Percentiles rank a stretch among this genome's conserved stretches.
Conservation (phyloP, 2,329 filamentous ascomycete species). For the Aschersonia sp. region DNA sequence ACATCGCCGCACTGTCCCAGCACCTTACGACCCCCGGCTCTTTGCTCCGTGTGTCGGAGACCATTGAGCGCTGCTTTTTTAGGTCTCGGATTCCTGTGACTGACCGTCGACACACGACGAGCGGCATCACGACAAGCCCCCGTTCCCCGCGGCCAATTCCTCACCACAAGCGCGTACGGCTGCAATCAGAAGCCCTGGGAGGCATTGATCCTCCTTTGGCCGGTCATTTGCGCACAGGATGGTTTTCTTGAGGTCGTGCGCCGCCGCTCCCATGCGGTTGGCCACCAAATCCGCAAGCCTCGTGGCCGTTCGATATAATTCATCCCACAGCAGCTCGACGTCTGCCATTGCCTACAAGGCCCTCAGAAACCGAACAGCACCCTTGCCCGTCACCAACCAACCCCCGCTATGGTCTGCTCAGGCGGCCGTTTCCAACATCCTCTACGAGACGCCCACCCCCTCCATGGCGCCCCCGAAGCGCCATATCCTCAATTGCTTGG, state of each 20-base stretch:
- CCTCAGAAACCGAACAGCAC: constrained; percentile 76
- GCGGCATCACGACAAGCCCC: too few species aligned
- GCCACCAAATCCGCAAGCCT: constrained; percentile 12
- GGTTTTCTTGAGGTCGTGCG: constrained; percentile 29
- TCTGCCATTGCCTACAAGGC: constrained; percentile 96
- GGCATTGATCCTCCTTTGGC: too few species aligned
- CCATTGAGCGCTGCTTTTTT: too few species aligned
- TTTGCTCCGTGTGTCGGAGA: too few species aligned
- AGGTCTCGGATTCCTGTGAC: too few species aligned
- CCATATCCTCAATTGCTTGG: constrained; percentile 93
- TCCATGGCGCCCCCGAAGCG: constrained; percentile 76
- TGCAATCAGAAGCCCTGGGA: too few species aligned
- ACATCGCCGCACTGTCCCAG: too few species aligned
- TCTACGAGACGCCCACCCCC: constrained; percentile 90
- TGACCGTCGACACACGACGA: too few species aligned
- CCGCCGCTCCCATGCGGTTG: constrained; percentile 23
- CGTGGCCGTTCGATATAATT: constrained; percentile 19
- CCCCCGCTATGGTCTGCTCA: constrained; percentile 76
- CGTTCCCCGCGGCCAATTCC: too few species aligned
- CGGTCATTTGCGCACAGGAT: constrained; percentile 15
- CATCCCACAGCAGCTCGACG: constrained; percentile 55
- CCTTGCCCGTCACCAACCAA: constrained; percentile 64
- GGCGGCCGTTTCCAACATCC: constrained; percentile 91
- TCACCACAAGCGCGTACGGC: too few species aligned
- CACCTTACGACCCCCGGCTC: too few species aligned